Percentiles rank a stretch among this genome's conserved stretches.
These are phyloP conservation scores for Thecaphora thlaspeos DNA, from an alignment of 1,284 basidiomycete genomes.

Conservation along the genomic window DNA sequence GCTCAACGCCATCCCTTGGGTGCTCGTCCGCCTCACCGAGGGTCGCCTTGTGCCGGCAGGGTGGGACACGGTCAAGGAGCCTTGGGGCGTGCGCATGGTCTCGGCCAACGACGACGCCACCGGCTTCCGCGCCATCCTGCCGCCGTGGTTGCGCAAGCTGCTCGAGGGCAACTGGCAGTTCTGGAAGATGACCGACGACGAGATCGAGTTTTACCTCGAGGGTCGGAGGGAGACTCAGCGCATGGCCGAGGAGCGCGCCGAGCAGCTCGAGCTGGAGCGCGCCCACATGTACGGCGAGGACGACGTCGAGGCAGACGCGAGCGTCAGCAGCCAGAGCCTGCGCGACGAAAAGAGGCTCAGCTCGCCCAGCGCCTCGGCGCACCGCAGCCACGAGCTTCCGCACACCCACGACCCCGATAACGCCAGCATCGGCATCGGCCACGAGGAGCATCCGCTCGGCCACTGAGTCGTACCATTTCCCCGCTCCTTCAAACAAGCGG, in stretches of 20 bases:
- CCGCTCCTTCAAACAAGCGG: too few relatives aligned
- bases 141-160: constrained; percentile 53
- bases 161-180: constrained; percentile 44
- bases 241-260: constrained; percentile 28
- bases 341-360: constrained; percentile 16
- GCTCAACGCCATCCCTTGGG: constrained; percentile 70
- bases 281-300: constrained; percentile 31
- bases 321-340: constrained; percentile 9
- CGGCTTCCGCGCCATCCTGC: constrained; percentile 38
- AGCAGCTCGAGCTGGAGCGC: constrained; percentile 37
- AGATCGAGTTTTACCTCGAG: constrained; percentile 51
- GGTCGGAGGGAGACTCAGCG: constrained; percentile 44
- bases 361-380: not conserved
- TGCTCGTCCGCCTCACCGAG: constrained; percentile 64
- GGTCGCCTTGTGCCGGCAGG: constrained; percentile 71
- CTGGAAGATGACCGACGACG: constrained; percentile 51
- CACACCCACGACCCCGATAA: not conserved
- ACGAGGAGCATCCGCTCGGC: too few relatives aligned
- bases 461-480: too few relatives aligned
- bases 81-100: constrained; percentile 39
- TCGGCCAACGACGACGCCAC: constrained; percentile 31
- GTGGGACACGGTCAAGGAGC: constrained; percentile 54
- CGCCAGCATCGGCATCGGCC: not conserved
- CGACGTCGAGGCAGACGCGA: constrained; percentile 29
- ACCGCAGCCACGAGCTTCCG: constrained; percentile 1